Percentiles rank a stretch among this genome's conserved stretches.
phyloP scores from a whole-genome alignment of 225 moss, liverwort and hornwort genomes.

The Physcomitrellopsis africana region DNA sequence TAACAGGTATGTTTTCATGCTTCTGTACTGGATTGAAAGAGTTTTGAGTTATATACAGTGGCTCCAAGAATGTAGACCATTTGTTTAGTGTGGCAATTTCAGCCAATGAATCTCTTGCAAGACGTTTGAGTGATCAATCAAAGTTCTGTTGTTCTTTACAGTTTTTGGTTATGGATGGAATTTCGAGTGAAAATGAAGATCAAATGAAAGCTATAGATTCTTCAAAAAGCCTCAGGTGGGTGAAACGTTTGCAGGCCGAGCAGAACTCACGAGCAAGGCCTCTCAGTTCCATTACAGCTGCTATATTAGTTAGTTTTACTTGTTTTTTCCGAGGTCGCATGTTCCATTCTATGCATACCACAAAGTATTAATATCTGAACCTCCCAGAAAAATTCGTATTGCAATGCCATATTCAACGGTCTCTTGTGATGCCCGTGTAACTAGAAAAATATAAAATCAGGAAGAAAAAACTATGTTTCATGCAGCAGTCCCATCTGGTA shows the following conservation, averaged over 20 bases:
- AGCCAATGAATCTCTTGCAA: neutral
- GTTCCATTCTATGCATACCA: neutral
- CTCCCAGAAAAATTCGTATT: constrained; percentile 16
- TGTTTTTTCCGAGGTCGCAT: constrained; percentile 11
- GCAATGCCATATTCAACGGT: neutral
- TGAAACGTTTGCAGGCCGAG: constrained; percentile 87
- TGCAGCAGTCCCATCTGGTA: constrained; percentile 74
- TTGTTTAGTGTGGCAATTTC: constrained; percentile 6
- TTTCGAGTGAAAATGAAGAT: constrained; percentile 75
- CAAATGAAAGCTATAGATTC: constrained; percentile 79
- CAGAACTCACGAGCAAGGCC: constrained; percentile 69
- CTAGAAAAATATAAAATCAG: constrained; percentile 59
- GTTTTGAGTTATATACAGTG: neutral
- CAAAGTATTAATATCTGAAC: neutral
- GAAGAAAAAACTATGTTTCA: constrained; percentile 74
- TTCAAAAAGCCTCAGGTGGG: constrained; percentile 90
- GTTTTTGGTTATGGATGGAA: constrained; percentile 90
- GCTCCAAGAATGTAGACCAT: neutral
- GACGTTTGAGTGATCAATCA: constrained; percentile 8
- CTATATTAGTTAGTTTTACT: constrained; percentile 44
- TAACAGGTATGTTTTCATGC: constrained; percentile 61
- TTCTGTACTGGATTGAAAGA: neutral
- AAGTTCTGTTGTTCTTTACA: constrained; percentile 39
- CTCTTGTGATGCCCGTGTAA: constrained; percentile 6
- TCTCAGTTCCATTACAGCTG: constrained; percentile 12